Conservation (phyloP, 495 filamentous ascomycete genomes). For the Talaromyces stipitatus region DNA sequence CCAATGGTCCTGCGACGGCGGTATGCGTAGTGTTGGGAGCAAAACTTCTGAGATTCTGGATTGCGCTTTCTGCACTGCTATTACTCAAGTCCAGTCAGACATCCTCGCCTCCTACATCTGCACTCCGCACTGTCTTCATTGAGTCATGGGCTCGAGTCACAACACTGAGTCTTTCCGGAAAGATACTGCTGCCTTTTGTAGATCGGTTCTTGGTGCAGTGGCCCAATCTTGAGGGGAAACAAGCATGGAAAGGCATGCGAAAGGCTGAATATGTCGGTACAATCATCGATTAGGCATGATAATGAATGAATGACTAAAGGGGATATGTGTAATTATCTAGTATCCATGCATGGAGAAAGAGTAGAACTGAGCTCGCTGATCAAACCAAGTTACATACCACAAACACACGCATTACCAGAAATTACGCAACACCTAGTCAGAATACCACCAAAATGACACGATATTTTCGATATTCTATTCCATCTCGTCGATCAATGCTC, state of each 20-base stretch:
- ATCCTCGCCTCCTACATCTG: constrained; percentile 18
- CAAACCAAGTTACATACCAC: no score
- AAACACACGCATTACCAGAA: no score
- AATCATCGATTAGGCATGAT: constrained; percentile 29
- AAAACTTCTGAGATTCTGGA: constrained; percentile 53
- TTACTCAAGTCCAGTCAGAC: not conserved
- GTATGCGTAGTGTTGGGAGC: constrained; percentile 70
- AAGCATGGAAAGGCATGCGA: constrained; percentile 35
- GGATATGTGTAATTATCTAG: not conserved
- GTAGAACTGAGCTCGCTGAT: no score
- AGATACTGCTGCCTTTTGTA: constrained; percentile 55
- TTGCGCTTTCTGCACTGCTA: constrained; percentile 11
- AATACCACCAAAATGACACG: no score
- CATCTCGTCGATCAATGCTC: no score
- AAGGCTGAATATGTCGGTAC: constrained; percentile 37
- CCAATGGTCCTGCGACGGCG: constrained; percentile 83
- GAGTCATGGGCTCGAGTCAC: constrained; percentile 86
- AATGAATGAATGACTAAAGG: not conserved
- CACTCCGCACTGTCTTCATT: constrained; percentile 70
- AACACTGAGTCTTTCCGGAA: constrained; percentile 72
- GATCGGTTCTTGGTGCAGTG: constrained; percentile 74
- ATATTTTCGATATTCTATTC: no score
- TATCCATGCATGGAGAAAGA: no score
- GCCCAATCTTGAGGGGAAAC: constrained; percentile 44
- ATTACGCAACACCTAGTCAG: no score